phyloP scores from a whole-genome alignment of 805 yeast species.

The Lachancea lanzarotensis region DNA sequence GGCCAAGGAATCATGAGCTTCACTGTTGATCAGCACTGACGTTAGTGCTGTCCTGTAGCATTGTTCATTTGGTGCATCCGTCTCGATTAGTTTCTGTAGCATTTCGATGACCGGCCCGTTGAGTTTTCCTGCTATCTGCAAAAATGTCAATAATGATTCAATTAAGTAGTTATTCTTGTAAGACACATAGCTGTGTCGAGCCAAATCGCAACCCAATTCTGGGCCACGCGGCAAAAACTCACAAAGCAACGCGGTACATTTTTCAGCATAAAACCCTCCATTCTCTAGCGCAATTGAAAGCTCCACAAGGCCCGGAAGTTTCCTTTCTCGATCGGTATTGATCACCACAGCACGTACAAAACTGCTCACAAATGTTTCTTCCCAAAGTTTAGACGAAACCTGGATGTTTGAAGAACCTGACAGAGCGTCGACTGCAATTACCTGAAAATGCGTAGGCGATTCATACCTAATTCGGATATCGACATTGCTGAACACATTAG shows the following conservation, averaged over 20 bases:
- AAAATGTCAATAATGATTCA: constrained; percentile 37
- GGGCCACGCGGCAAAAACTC: constrained; percentile 42
- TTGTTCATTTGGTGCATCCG: constrained; percentile 18
- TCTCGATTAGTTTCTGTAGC: constrained; percentile 12
- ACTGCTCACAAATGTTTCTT: constrained; percentile 52
- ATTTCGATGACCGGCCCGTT: constrained; percentile 17
- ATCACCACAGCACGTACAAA: constrained; percentile 49
- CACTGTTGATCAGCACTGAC: constrained; percentile 20
- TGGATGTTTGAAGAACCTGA: constrained; percentile 25
- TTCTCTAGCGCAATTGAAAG: constrained; percentile 37
- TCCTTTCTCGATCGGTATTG: constrained; percentile 48
- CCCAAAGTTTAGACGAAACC: constrained; percentile 43
- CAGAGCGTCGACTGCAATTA: constrained; percentile 28
- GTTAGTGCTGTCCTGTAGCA: constrained; percentile 23
- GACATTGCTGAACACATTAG: constrained; percentile 63
- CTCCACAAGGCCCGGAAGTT: constrained; percentile 53
- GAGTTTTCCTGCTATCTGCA: constrained; percentile 21
- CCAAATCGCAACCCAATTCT: constrained; percentile 39
- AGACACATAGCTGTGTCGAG: constrained; percentile 29
- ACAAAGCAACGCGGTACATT: constrained; percentile 36
- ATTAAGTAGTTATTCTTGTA: constrained; percentile 46
- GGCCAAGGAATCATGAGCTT: constrained; percentile 21
- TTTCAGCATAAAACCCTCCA: constrained; percentile 20
- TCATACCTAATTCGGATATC: constrained; percentile 65
- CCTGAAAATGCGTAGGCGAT: constrained; percentile 28